Conservation (phyloP, 495 filamentous ascomycete species). For the Podospora conica region DNA sequence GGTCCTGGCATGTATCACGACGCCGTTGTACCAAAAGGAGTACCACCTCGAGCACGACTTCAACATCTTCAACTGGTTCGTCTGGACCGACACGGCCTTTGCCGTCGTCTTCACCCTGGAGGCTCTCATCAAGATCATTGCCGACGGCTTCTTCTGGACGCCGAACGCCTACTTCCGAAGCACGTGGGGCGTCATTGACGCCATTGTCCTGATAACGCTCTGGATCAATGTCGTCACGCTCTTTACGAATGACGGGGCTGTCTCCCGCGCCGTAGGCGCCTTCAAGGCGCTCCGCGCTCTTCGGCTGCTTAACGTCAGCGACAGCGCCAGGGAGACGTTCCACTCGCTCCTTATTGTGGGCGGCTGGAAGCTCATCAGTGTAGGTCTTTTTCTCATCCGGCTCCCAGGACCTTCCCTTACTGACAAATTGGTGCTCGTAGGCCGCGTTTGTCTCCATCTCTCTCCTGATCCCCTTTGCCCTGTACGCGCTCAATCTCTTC, state of each 20-base stretch:
- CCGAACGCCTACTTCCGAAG: slow-evolving; percentile 96
- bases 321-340: slow-evolving; percentile 92
- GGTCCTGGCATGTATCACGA: slow-evolving; percentile 86
- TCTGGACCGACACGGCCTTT: slow-evolving; percentile 86
- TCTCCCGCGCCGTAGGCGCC: slow-evolving; percentile 86
- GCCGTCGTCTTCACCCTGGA: slow-evolving; percentile 83
- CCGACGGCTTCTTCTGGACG: slow-evolving; percentile 94
- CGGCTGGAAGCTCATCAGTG: slow-evolving; percentile 77
- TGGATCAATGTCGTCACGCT: slow-evolving; percentile 93
- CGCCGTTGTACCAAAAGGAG: slow-evolving; percentile 83
- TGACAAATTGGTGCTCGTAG: slow-evolving; percentile 25
- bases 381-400: slow-evolving; percentile 34
- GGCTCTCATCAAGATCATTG: slow-evolving; percentile 86
- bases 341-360: slow-evolving; percentile 93
- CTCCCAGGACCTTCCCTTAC: slow-evolving; percentile 20
- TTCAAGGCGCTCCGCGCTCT: slow-evolving; percentile 98
- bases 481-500: slow-evolving; percentile 92
- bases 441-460: slow-evolving; percentile 91
- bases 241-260: slow-evolving; percentile 65
- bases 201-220: slow-evolving; percentile 82
- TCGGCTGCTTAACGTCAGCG: slow-evolving; percentile 87
- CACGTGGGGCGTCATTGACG: slow-evolving; percentile 96
- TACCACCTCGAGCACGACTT: slow-evolving; percentile 58
- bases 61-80: slow-evolving; percentile 72
- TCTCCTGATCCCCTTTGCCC: slow-evolving; percentile 90